These are phyloP conservation scores for Alternaria incomplexa DNA, from an alignment of 2,329 filamentous ascomycete genomes.

Conservation along the genomic window DNA sequence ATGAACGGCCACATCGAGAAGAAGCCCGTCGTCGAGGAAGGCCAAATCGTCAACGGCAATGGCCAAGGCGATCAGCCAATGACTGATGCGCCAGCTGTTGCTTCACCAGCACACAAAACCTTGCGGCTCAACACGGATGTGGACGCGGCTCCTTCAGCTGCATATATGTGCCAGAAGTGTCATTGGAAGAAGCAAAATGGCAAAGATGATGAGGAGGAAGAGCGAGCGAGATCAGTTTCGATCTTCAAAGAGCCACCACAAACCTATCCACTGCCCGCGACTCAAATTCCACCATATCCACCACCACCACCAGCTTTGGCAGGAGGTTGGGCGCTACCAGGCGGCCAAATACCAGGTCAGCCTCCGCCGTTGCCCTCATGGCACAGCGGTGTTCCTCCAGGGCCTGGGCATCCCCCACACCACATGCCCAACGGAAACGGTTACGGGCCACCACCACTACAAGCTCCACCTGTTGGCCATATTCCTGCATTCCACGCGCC, in stretches of 20 bases:
- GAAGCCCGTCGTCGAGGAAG: slow-evolving; percentile 22
- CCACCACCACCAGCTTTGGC: slow-evolving; percentile 23
- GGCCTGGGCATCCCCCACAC: slow-evolving; percentile 29
- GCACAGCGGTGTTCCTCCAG: slow-evolving; percentile 35
- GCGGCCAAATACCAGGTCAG: slow-evolving; percentile 26
- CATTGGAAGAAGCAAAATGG: slow-evolving; percentile 54
- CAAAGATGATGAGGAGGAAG: slow-evolving; percentile 36
- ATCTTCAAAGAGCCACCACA: slow-evolving; percentile 42
- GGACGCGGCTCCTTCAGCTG: slow-evolving; percentile 10
- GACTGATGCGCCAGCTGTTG: slow-evolving; percentile 37
- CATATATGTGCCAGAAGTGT: slow-evolving; percentile 57
- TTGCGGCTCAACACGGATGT: slow-evolving; percentile 35
- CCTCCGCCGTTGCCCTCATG: slow-evolving; percentile 41
- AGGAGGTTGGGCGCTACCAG: slow-evolving; percentile 30
- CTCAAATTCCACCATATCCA: slow-evolving; percentile 36
- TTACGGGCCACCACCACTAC: slow-evolving; percentile 31
- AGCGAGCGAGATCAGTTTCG: slow-evolving; percentile 37
- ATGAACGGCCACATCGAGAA: slow-evolving; percentile 22
- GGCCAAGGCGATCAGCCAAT: slow-evolving; percentile 35
- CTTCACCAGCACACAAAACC: slow-evolving; percentile 18
- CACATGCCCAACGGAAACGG: slow-evolving; percentile 42
- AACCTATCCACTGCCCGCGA: slow-evolving; percentile 39
- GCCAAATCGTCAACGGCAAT: slow-evolving; percentile 27
- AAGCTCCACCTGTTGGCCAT: slow-evolving; percentile 32
- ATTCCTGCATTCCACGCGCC: slow-evolving; percentile 41